Evolutionary conservation across 2,329 filamentous ascomycete species (phyloP), one percentile per base, ranked within the genome.

Genomic region (Metarhizium humberi): DNA sequence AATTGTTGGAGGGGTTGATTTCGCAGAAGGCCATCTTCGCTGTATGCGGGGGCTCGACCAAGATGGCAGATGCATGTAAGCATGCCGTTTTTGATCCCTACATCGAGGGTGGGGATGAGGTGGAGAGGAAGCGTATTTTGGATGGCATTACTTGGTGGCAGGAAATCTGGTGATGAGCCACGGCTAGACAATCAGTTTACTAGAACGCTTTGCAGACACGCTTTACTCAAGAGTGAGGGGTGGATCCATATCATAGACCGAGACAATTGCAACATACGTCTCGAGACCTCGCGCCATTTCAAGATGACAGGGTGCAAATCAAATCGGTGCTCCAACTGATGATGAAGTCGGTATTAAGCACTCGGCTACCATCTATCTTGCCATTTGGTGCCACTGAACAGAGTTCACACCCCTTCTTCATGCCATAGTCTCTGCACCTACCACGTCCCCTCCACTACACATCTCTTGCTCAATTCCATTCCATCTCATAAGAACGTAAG

Each of bases 11-110:
- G 11, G 51, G 57, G 3, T 54, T 70, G 18, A 69, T 82, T 36
- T 55, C 64, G 1, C 62, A 66, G 25, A 62, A 69, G 3, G 75
- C 77, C 36, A 74, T 78, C 13, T 75, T 84, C 48, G 73, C 72
- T 54, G 67, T 84, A 4, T 84, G 80, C 53, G 81, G 81, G 7
- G 81, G 78, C 54, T 77, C 78, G 34, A 78, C 79, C 1, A 77
- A 75, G 62, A 84, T 84, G 81, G 80, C 81, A 0, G 71, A 75
- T 49, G 75, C 79, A 2, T 81, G 81, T 46, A 76, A 78, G 53
- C 67, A 65, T 16, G 79, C 79, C 2, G 69, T 84, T 11, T 71
- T 74, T 46, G 78, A 81, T 49, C 75, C 72, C 1, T 74, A 78
- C 58, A 69, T 76, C 2, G 63, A 69, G 8, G 70, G 72, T 10